These are phyloP conservation scores for Dicorynia guianensis DNA, from an alignment of 306 rosid genomes.

Conservation along the genomic window DNA sequence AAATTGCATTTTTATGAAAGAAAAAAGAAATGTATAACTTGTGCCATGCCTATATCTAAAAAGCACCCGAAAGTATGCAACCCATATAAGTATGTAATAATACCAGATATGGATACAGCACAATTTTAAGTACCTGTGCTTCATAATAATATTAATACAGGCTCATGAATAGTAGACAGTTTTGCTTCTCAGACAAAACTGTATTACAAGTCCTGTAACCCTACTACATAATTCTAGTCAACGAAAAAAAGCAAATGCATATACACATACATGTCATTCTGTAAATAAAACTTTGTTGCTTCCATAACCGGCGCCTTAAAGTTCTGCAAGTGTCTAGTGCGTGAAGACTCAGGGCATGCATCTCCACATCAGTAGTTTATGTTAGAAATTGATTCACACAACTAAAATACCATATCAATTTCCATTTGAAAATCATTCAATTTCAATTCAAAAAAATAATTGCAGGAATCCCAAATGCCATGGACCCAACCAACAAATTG, in stretches of 20 bases:
- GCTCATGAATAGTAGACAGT: too few relatives aligned
- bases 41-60: too few relatives aligned
- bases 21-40: too few relatives aligned
- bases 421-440: conserved; percentile 7
- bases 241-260: not conserved
- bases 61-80: too few relatives aligned
- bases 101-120: too few relatives aligned
- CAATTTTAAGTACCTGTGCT: too few relatives aligned
- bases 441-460: not conserved
- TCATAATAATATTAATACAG: too few relatives aligned
- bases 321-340: not conserved
- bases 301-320: not conserved
- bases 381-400: not conserved
- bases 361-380: not conserved
- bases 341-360: not conserved
- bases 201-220: too few relatives aligned
- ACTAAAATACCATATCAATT: not conserved
- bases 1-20: too few relatives aligned
- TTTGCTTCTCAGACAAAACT: too few relatives aligned
- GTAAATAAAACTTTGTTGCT: not conserved
- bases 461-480: conserved; percentile 5
- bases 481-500: not conserved
- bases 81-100: too few relatives aligned
- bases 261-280: not conserved
- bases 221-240: too few relatives aligned